These are phyloP conservation scores for Cylindrotheca closterium DNA, from an alignment of 108 stramenopile genomes.

Conservation along the genomic window DNA sequence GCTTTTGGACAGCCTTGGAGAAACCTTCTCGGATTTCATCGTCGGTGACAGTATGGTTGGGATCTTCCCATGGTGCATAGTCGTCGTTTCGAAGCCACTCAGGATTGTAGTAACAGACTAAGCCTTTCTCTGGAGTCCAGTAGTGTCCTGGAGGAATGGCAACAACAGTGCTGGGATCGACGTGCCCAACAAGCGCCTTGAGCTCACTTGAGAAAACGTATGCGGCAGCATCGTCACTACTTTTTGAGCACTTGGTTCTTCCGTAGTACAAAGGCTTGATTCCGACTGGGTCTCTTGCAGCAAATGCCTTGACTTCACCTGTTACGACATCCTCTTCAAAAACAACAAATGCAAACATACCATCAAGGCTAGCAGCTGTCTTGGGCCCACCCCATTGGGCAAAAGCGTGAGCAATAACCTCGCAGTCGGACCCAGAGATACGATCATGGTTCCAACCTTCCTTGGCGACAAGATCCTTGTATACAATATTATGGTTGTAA, in stretches of 20 bases:
- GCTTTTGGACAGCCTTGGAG: slow-evolving; percentile 38
- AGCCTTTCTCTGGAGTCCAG: slow-evolving; percentile 54
- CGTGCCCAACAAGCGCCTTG: slow-evolving; percentile 58
- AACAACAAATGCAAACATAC: slow-evolving; percentile 80
- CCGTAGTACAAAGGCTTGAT: slow-evolving; percentile 81
- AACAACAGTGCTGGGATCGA: slow-evolving; percentile 31
- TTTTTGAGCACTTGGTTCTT: slow-evolving; percentile 4
- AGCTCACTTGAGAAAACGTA: slow-evolving; percentile 46
- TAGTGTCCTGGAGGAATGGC: slow-evolving; percentile 59
- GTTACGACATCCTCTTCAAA: slow-evolving; percentile 49
- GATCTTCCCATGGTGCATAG: slow-evolving; percentile 46
- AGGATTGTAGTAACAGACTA: slow-evolving; percentile 51
- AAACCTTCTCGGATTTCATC: slow-evolving; percentile 51
- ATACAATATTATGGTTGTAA: slow-evolving; percentile 66
- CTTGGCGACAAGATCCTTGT: slow-evolving; percentile 36
- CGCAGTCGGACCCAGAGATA: slow-evolving; percentile 62
- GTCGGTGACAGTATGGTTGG: slow-evolving; percentile 23
- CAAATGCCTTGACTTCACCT: slow-evolving; percentile 49
- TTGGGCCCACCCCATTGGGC: slow-evolving; percentile 51
- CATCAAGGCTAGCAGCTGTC: slow-evolving; percentile 55
- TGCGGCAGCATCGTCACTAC: slow-evolving; percentile 9
- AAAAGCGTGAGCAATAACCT: slow-evolving; percentile 72
- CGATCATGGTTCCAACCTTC: slow-evolving; percentile 49
- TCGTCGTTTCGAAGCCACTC: slow-evolving; percentile 49
- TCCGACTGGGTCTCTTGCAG: slow-evolving; percentile 70